Evolutionary conservation across 208 protist genomes (phyloP).

Genomic region (Vickermania ingenoplastis): DNA sequence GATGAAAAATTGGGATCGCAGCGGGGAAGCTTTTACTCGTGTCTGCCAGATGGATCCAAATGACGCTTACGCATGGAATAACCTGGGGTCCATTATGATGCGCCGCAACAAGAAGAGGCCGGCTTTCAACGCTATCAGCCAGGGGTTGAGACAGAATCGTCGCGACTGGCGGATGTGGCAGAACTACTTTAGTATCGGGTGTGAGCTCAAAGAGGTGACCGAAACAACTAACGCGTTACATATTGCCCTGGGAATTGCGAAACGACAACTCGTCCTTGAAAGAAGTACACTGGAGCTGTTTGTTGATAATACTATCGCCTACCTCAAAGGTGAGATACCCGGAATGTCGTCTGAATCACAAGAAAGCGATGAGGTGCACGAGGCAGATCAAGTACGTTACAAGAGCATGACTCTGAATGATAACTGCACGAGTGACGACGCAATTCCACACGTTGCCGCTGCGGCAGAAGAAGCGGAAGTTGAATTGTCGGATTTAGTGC

Average conservation of each 20-base stretch:
- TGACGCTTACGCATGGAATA: conserved; percentile 88
- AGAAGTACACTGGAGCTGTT: conserved; percentile 50
- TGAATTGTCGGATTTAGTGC: conserved; percentile 10
- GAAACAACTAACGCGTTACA: conserved; percentile 76
- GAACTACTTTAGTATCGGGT: conserved; percentile 87
- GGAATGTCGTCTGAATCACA: conserved; percentile 28
- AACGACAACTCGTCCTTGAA: conserved; percentile 61
- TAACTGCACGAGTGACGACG: conserved; percentile 11
- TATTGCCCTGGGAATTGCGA: conserved; percentile 67
- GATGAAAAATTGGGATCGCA: conserved; percentile 52
- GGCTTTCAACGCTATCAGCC: conserved; percentile 86
- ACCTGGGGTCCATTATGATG: conserved; percentile 80
- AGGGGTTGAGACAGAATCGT: conserved; percentile 79
- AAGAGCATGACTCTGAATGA: conserved; percentile 13
- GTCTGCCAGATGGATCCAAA: conserved; percentile 85
- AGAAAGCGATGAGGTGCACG: conserved; percentile 5
- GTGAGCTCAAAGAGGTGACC: conserved; percentile 73
- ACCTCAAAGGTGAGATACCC: conserved; percentile 61
- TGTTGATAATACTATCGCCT: conserved; percentile 69
- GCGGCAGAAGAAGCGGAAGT: conserved; percentile 6
- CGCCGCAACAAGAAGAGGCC: conserved; percentile 65
- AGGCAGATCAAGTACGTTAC: conserved; percentile 16
- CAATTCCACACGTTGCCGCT: conserved; percentile 25
- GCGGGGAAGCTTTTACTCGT: conserved; percentile 81
- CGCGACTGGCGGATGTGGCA: conserved; percentile 89